Conservation (phyloP, 169 alveolate genomes). For the Cryptosporidium muris region DNA sequence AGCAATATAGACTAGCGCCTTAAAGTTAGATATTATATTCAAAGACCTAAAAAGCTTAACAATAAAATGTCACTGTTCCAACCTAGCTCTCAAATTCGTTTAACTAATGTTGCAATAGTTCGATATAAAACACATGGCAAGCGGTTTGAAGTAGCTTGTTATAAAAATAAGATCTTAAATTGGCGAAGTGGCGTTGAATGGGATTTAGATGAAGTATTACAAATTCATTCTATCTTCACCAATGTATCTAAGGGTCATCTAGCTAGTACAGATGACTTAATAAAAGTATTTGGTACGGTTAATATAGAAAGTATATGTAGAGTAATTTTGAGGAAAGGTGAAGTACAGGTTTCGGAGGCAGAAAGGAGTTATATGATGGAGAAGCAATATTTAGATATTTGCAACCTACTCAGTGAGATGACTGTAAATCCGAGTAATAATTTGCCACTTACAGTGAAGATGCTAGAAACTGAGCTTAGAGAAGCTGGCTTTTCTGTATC, state of each 20-base stretch:
- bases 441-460: constrained; percentile 83
- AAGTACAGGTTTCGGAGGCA: constrained; percentile 86
- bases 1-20: not conserved
- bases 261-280: constrained; percentile 89
- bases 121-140: constrained; percentile 86
- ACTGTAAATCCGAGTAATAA: constrained; percentile 88
- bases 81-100: constrained; percentile 92
- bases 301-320: constrained; percentile 85
- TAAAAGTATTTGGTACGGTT: constrained; percentile 87
- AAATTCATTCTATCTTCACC: constrained; percentile 88
- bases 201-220: constrained; percentile 93
- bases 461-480: constrained; percentile 82
- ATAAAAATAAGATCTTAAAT: constrained; percentile 92
- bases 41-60: not conserved
- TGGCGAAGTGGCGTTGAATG: constrained; percentile 93
- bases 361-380: constrained; percentile 86
- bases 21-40: not conserved
- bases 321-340: constrained; percentile 93
- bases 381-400: constrained; percentile 82
- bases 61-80: constrained; percentile 81
- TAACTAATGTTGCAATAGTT: constrained; percentile 96
- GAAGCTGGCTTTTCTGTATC: constrained; percentile 80
- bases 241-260: constrained; percentile 94
- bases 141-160: constrained; percentile 96
- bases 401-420: constrained; percentile 79